Evolutionary conservation across 306 rosid genomes (phyloP), one percentile per base, ranked within the genome.

Genomic region (Herpetospermum pedunculosum): DNA sequence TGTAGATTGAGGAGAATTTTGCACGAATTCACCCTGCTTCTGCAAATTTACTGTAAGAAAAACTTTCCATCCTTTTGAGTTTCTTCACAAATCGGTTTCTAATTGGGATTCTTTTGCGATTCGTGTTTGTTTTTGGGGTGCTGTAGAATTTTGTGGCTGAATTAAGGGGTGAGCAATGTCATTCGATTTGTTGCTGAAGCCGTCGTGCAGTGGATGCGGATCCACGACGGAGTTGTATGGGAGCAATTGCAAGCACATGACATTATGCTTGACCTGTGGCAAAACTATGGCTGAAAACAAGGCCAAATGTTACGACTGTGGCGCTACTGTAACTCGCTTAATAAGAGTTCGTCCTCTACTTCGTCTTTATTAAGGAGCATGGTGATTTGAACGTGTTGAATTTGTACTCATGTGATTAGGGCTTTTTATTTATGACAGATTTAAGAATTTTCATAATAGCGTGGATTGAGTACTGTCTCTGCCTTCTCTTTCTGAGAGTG

Each of bases 241-340:
- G 43, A 94, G 98, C 87, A 89, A 91, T 75, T 91, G 97, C 89
- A 94, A 89, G 85, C 98, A 91, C 85, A 79, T 89, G 96, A 91
- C 96, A 19, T 79, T 94, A 37, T 93, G 98, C 85, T 78, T 85
- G 80, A 77, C 82, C 38, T 93, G 98, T 47, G 98, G 94, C 77
- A 91, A 93, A 83, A 78, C 81, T 76, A 91, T 84, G 97, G 96
- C 97, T 0, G 86, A 89, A 82, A 91, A 84, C 4, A 87, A 83
- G 57, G 81, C 81, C 65, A 94, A 84, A 70, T 94, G 98, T 84
- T 57, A 29, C 60, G 97, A 89, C 8, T 94, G 97, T 80, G 94
- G 96, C 15, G 80, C 85, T 73, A 76, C 75, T 18, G 73, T 94
- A 62, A 86, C 92, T 76, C 97, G 94, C 75, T 80, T 91, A 76